Evolutionary conservation across 345 rosid species (phyloP).

Genomic region (Cardamine chenopodiifolia): DNA sequence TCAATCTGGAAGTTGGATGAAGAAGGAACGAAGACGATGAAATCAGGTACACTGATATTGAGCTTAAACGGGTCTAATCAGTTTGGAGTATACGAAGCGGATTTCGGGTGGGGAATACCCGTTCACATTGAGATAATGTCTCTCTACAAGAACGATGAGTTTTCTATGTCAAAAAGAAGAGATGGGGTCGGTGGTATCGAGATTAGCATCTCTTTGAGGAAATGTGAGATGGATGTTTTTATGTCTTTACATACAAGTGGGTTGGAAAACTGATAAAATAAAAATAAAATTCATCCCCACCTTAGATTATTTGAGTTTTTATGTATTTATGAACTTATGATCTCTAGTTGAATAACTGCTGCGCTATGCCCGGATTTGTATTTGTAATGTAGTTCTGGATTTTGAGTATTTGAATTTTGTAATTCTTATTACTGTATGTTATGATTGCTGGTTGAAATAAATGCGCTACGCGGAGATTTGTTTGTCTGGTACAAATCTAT

Average conservation of each 20-base stretch:
- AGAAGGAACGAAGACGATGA: neutral
- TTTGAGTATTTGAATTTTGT: no score
- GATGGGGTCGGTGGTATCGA: neutral
- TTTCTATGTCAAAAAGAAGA: neutral
- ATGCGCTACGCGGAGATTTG: no score
- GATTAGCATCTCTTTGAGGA: neutral
- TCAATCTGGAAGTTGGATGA: neutral
- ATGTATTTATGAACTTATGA: no score
- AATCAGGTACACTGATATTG: neutral
- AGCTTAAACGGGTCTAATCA: neutral
- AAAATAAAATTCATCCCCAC: no score
- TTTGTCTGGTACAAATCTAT: no score
- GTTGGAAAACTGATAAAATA: neutral
- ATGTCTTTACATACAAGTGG: neutral
- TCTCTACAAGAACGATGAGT: neutral
- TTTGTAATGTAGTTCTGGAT: no score
- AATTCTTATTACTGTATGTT: no score
- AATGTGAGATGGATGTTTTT: neutral
- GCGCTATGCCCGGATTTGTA: no score
- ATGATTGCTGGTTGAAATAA: no score
- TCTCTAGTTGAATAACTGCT: no score
- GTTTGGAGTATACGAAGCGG: neutral
- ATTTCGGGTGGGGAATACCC: neutral
- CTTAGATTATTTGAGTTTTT: no score
- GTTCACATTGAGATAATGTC: neutral